Conservation (phyloP, 768 basidiomycete species). For the Rhodotorula paludigena region DNA sequence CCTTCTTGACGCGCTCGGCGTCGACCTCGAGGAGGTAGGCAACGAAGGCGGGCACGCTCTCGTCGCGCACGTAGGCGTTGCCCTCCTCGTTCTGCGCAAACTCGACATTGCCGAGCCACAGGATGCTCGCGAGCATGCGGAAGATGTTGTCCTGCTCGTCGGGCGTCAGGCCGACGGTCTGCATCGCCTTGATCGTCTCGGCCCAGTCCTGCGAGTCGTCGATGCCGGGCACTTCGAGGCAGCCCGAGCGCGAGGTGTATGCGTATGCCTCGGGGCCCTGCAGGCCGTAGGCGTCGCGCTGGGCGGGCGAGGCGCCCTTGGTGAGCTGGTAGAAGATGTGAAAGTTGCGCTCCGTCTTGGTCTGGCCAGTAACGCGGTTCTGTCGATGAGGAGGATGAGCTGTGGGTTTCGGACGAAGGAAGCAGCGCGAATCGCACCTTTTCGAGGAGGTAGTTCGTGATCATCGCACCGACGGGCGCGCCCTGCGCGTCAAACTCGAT, state of each 20-base stretch:
- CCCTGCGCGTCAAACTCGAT: constrained; percentile 96
- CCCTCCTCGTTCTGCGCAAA: constrained; percentile 85
- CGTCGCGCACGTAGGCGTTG: constrained; percentile 72
- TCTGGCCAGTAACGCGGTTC: constrained; percentile 79
- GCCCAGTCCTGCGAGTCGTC: constrained; percentile 80
- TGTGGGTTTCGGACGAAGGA: neutral
- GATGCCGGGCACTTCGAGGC: constrained; percentile 83
- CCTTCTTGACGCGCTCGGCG: constrained; percentile 71
- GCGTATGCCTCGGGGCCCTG: constrained; percentile 94
- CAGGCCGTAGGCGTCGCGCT: constrained; percentile 87
- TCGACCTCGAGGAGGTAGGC: constrained; percentile 91
- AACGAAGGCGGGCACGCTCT: constrained; percentile 87
- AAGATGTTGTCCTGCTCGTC: constrained; percentile 89
- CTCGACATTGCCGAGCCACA: constrained; percentile 96
- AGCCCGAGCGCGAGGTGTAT: constrained; percentile 87
- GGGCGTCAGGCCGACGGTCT: constrained; percentile 75
- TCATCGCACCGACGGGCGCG: constrained; percentile 93
- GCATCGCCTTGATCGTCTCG: constrained; percentile 94
- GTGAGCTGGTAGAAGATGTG: constrained; percentile 99
- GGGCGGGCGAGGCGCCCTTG: constrained; percentile 81
- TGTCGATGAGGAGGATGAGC: constrained; percentile 12
- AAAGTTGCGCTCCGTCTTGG: constrained; percentile 92
- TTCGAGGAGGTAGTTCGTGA: constrained; percentile 96
- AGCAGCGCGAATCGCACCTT: constrained; percentile 61
- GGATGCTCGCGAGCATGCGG: constrained; percentile 79